Evolutionary conservation across 495 filamentous ascomycete genomes (phyloP), one percentile per base, ranked within the genome.

Genomic region (Talaromyces wortmannii): DNA sequence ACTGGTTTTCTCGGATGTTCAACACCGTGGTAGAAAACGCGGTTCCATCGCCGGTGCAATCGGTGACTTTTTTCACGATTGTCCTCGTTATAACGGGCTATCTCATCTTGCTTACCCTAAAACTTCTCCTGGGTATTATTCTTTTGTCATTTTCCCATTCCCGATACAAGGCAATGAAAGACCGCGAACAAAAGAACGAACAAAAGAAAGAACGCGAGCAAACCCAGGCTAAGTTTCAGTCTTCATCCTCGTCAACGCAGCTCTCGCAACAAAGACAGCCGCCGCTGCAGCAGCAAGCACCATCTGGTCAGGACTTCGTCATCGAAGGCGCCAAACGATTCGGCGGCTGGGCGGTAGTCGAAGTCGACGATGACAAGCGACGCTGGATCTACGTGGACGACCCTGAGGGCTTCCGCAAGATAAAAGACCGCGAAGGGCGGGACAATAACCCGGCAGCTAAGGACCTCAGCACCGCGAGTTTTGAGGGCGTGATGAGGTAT

Each of bases 341-440:
- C 44, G 91, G 92, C 0, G 87, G 87, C 0, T 92, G 85, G 78
- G 91, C 90, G 0, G 78, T 88, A 30, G 84, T 94, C 2, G 95
- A 97, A 58, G 82, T 97, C 0, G 88, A 87, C 48, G 94, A 96
- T 17, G 91, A 96, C 10, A 86, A 94, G 63, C 78, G 89, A 59
- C 77, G 84, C 55, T 87, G 84, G 85, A 91, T 97, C 55, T 97
- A 95, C 71, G 83, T 80, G 6, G 92, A 94, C 67, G 91, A 96
- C 68, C 75, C 80, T 0, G 88, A 90, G 32, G 88, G 83, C 1
- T 62, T 88, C 57, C 77, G 77, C 57, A 78, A 79, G 57, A 66
- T 88, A 59, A 83, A 82, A 56, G 91, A 94, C 55, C 71, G 61
- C 33, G 73, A 73, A 57, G 81, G 83, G 51, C 68, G 70, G 48